These are phyloP conservation scores for Malus hybrid DNA, from an alignment of 331 rosid species.

Conservation along the genomic window DNA sequence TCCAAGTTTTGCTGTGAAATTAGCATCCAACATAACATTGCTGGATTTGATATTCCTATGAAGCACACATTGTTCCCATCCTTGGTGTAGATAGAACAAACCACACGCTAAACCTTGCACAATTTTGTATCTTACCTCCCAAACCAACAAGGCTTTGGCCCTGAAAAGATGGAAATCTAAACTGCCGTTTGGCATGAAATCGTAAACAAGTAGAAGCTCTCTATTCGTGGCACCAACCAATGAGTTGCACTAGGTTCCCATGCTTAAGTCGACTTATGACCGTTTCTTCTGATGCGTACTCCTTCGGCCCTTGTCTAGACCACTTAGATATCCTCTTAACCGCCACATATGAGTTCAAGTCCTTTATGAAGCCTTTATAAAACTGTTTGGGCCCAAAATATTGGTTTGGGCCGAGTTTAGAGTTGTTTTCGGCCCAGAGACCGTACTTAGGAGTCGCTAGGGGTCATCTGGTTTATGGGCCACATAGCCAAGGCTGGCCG, in stretches of 20 bases:
- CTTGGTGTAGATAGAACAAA: neutral
- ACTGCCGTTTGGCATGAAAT: neutral
- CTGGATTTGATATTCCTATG: neutral
- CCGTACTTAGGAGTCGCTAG: too few relatives aligned
- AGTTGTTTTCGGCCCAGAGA: too few relatives aligned
- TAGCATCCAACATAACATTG: neutral
- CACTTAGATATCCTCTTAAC: neutral
- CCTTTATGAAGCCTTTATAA: neutral
- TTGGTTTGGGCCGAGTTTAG: too few relatives aligned
- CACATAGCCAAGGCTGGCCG: too few relatives aligned
- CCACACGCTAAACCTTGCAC: neutral
- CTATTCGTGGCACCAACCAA: constrained; percentile 2
- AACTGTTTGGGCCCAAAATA: too few relatives aligned
- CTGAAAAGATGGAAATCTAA: neutral
- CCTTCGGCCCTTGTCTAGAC: neutral
- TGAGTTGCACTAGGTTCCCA: neutral
- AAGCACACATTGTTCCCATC: neutral
- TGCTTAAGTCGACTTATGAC: neutral
- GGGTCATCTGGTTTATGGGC: too few relatives aligned
- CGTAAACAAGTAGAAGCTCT: neutral
- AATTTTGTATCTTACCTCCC: neutral
- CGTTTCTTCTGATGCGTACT: neutral
- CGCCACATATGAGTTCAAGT: neutral
- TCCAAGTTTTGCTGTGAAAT: neutral
- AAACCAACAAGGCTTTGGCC: neutral